phyloP scores from a whole-genome alignment of 73 alveolate genomes.

The Breviolum minutum region DNA sequence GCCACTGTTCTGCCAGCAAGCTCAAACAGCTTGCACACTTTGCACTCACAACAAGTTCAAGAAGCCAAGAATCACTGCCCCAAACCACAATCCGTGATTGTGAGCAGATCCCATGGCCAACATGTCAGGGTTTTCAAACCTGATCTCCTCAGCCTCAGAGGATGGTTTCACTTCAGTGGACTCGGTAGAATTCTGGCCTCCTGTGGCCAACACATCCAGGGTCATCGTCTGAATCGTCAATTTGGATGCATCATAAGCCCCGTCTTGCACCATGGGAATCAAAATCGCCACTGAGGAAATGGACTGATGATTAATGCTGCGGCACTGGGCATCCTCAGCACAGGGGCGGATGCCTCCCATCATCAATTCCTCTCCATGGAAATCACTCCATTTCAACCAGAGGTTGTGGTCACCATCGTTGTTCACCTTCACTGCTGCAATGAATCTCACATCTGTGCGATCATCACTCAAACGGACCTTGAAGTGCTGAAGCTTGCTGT shows the following conservation, averaged over 20 bases:
- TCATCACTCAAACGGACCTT: conserved; percentile 69
- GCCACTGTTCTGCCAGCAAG: neutral
- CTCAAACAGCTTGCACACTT: neutral
- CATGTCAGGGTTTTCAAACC: neutral
- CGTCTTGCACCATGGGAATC: conserved; percentile 21
- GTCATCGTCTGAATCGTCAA: conserved; percentile 8
- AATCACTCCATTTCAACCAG: conserved; percentile 88
- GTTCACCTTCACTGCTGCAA: conserved; percentile 66
- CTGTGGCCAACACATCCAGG: conserved; percentile 26
- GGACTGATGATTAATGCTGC: conserved; percentile 1
- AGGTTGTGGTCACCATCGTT: conserved; percentile 61
- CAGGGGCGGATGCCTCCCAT: conserved; percentile 70
- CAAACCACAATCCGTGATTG: neutral
- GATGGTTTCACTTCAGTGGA: conserved; percentile 29
- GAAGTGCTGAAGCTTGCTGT: conserved; percentile 55
- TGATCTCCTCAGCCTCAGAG: conserved; percentile 38
- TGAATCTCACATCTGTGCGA: conserved; percentile 52
- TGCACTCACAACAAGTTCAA: neutral
- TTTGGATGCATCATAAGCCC: neutral
- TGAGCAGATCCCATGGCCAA: neutral
- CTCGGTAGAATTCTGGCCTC: conserved; percentile 32
- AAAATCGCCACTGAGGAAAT: conserved; percentile 18
- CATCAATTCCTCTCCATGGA: conserved; percentile 87
- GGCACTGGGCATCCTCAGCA: conserved; percentile 15
- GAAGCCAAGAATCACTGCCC: neutral